Base-by-base conservation (phyloP, 1,284 basidiomycete species). In the Mycena citricolor region DNA sequence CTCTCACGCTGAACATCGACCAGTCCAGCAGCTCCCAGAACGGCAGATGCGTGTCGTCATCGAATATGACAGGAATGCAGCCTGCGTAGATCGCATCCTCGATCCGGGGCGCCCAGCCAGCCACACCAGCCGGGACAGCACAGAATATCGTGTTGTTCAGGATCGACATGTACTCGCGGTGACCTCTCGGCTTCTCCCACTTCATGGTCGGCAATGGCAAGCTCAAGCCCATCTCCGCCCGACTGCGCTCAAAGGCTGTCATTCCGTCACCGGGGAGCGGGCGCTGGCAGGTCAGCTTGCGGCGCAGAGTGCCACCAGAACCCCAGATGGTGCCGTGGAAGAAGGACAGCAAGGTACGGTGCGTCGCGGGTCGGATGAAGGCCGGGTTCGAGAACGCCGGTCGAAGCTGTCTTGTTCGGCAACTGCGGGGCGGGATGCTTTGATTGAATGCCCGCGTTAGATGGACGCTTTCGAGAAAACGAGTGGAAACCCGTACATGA, bases 21-120 rank as follows among this genome's bases (percentile, higher is more conserved):
- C 40, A 42, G 32, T 42, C 40, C 11, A 42, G 7, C 21, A 42
- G 20, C 10, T 42, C 40, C 40, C 40, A 42, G 19, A 42, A 42
- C 12, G 40, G 40, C 1, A 34, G 32, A 19, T 34, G 40, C 11
- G 40, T 28, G 14, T 26, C 6, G 25, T 33, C 31, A 19, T 35
- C 40, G 17, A 42, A 34, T 13, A 42, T 26, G 23, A 42, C 32
- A 4, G 40, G 40, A 10, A 42, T 42, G 22, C 40, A 42, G 24
- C 40, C 40, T 3, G 40, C 31, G 14, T 26, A 42, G n/a, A 42
- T 42, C 14, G 40, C 31, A 16, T 42, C 40, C 23, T 42, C 40
- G n/a, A 42, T 33, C 22, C 40, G 40, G 2, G 40, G 31, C 8
- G 40, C 40, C 40, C 40, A 42, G 19, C 40, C 40, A 8, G 39